phyloP scores from a whole-genome alignment of 805 yeast species.

The Starmerella kuoi region DNA sequence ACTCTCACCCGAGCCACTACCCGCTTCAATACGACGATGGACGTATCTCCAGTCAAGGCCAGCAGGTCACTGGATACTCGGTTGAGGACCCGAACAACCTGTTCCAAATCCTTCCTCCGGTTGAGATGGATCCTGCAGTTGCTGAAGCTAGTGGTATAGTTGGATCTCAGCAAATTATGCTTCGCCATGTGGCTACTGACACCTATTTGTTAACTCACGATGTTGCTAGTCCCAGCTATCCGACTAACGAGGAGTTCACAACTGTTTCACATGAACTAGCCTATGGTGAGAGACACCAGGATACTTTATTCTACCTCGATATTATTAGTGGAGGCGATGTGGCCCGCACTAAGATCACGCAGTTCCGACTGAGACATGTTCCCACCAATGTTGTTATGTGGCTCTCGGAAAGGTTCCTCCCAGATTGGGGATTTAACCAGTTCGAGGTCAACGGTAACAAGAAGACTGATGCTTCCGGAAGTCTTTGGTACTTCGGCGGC shows the following conservation, averaged over 20 bases:
- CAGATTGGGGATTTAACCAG: conserved; percentile 90
- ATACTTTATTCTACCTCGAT: conserved; percentile 57
- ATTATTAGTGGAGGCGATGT: conserved; percentile 23
- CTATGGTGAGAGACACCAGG: conserved; percentile 62
- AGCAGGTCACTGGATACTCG: conserved; percentile 86
- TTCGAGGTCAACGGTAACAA: conserved; percentile 94
- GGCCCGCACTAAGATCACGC: conserved; percentile 58
- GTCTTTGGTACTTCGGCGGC: conserved; percentile 64
- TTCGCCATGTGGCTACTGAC: conserved; percentile 58
- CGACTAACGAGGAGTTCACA: conserved; percentile 64
- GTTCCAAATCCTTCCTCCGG: conserved; percentile 37
- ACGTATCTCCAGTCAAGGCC: conserved; percentile 85
- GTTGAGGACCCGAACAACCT: conserved; percentile 70
- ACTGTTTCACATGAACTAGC: conserved; percentile 64
- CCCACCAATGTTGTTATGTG: conserved; percentile 72
- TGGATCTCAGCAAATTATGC: conserved; percentile 55
- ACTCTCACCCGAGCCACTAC: conserved; percentile 73
- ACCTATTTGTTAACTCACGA: conserved; percentile 75
- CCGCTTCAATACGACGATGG: conserved; percentile 96
- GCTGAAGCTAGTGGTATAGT: conserved; percentile 29
- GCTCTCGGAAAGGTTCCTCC: conserved; percentile 65
- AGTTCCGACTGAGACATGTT: conserved; percentile 61
- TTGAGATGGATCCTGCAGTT: conserved; percentile 31
- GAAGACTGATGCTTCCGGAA: conserved; percentile 51
- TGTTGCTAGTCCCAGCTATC: conserved; percentile 61